A percentile compares a stretch with the other conserved stretches of the same genome.
phyloP scores from a whole-genome alignment of 306 rosid species.

The Astragalus membranaceus region DNA sequence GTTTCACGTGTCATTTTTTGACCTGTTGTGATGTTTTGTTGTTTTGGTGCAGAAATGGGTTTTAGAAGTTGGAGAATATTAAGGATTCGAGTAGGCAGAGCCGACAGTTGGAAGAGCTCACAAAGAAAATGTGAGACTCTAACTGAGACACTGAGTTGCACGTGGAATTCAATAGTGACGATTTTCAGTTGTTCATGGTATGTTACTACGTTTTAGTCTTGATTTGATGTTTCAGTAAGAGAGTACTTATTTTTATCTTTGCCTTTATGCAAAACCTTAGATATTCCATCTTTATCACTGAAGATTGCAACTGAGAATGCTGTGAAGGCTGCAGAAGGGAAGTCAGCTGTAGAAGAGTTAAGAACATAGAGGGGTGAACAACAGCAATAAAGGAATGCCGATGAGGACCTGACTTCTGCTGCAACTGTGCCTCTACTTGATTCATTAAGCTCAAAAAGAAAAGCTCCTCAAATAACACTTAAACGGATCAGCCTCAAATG shows the following conservation, averaged over 20 bases:
- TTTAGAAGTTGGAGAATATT: constrained; percentile 93
- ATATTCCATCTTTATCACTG: constrained; percentile 19
- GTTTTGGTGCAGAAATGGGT: constrained; percentile 66
- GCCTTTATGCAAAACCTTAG: too few relatives aligned
- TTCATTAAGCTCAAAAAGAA: constrained; percentile 30
- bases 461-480: constrained; percentile 15
- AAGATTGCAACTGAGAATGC: constrained; percentile 63
- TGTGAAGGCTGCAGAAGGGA: constrained; percentile 68
- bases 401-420: constrained; percentile 18
- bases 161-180: too few relatives aligned
- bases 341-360: constrained; percentile 73
- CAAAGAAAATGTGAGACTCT: constrained; percentile 84
- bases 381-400: constrained; percentile 45
- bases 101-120: constrained; percentile 87
- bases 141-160: constrained; percentile 3
- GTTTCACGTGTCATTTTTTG: neutral
- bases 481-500: constrained; percentile 40
- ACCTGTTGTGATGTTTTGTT: neutral
- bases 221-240: too few relatives aligned
- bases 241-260: too few relatives aligned
- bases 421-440: constrained; percentile 13
- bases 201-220: too few relatives aligned
- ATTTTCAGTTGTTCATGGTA: too few relatives aligned
- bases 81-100: constrained; percentile 81
- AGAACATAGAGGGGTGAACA: constrained; percentile 65